Percentiles rank a stretch among this genome's conserved stretches.
Evolutionary conservation across 805 yeast genomes (phyloP).

Genomic region (Metschnikowia gelsemii): DNA sequence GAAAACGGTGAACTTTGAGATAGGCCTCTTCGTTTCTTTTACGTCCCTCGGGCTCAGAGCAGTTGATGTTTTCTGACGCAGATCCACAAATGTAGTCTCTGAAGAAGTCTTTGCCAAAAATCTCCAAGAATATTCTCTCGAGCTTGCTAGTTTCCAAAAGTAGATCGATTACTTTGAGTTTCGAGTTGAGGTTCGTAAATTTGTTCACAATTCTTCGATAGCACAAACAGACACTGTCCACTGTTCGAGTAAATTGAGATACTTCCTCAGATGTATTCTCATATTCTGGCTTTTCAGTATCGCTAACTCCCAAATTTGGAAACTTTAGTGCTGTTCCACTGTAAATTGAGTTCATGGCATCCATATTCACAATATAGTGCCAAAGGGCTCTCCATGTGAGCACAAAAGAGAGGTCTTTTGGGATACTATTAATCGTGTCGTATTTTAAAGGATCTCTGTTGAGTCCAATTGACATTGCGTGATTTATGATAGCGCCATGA

Average conservation of each 20-base stretch:
- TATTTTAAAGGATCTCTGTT: slow-evolving; percentile 40
- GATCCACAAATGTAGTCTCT: slow-evolving; percentile 38
- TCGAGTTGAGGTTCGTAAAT: slow-evolving; percentile 27
- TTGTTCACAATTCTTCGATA: slow-evolving; percentile 32
- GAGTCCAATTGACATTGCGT: slow-evolving; percentile 41
- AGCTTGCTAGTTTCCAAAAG: slow-evolving; percentile 36
- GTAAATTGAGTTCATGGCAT: slow-evolving; percentile 34
- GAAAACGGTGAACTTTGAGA: slow-evolving; percentile 37
- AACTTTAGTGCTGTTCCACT: slow-evolving; percentile 34
- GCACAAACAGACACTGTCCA: slow-evolving; percentile 23
- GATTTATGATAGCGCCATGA: slow-evolving; percentile 37
- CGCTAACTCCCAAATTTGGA: slow-evolving; percentile 29
- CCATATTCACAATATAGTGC: slow-evolving; percentile 30
- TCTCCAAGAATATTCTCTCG: slow-evolving; percentile 35
- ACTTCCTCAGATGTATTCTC: slow-evolving; percentile 14
- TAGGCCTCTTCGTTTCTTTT: slow-evolving; percentile 29
- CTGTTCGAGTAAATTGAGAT: slow-evolving; percentile 13
- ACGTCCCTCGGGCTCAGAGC: slow-evolving; percentile 14
- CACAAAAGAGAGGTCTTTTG: slow-evolving; percentile 27
- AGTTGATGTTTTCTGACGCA: slow-evolving; percentile 19
- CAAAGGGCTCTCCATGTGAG: slow-evolving; percentile 40
- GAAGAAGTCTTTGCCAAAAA: slow-evolving; percentile 44
- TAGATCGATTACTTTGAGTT: slow-evolving; percentile 37
- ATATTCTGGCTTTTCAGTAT: slow-evolving; percentile 31
- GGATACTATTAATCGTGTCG: slow-evolving; percentile 30